Conservation (phyloP, 306 rosid species). For the Lathyrus aphaca region DNA sequence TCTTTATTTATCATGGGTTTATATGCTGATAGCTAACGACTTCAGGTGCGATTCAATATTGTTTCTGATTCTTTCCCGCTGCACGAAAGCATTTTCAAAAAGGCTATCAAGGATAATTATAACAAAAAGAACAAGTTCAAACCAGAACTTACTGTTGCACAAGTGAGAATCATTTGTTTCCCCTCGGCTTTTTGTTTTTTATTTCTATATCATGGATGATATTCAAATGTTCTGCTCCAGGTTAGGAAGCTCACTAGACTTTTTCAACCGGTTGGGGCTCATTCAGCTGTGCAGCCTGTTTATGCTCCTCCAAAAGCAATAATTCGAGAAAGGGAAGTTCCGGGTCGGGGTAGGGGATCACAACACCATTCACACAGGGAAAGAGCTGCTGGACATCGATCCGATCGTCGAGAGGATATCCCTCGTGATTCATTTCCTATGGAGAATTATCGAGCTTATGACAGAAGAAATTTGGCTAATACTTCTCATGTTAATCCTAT, state of each 20-base stretch:
- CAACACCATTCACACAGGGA: slow-evolving; percentile 40
- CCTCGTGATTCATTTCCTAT: slow-evolving; percentile 58
- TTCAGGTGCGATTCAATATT: slow-evolving; percentile 80
- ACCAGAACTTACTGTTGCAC: slow-evolving; percentile 73
- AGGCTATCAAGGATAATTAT: slow-evolving; percentile 85
- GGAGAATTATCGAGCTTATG: slow-evolving; percentile 78
- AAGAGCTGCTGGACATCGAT: slow-evolving; percentile 41
- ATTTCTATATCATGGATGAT: slow-evolving; percentile 23
- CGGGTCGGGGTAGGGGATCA: slow-evolving; percentile 39
- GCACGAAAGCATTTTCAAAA: slow-evolving; percentile 75
- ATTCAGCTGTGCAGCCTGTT: slow-evolving; percentile 36
- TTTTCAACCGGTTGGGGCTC: slow-evolving; percentile 64
- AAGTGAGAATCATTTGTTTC: slow-evolving; percentile 55
- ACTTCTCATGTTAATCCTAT: slow-evolving; percentile 43
- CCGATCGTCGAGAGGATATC: slow-evolving; percentile 51
- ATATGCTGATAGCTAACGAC: slow-evolving; percentile 37
- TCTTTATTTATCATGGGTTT: slow-evolving; percentile 30
- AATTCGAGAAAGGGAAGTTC: slow-evolving; percentile 44
- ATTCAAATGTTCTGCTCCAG: slow-evolving; percentile 50
- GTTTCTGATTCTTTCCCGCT: slow-evolving; percentile 74
- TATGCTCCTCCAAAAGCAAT: slow-evolving; percentile 40
- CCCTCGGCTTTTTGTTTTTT: slow-evolving; percentile 10
- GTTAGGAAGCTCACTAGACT: slow-evolving; percentile 79
- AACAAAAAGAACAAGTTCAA: slow-evolving; percentile 67
- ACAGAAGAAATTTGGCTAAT: slow-evolving; percentile 54